Percentiles rank a stretch among this genome's conserved stretches.
Conservation (phyloP, 2,329 filamentous ascomycete genomes). For the Aspergillus melleus region DNA sequence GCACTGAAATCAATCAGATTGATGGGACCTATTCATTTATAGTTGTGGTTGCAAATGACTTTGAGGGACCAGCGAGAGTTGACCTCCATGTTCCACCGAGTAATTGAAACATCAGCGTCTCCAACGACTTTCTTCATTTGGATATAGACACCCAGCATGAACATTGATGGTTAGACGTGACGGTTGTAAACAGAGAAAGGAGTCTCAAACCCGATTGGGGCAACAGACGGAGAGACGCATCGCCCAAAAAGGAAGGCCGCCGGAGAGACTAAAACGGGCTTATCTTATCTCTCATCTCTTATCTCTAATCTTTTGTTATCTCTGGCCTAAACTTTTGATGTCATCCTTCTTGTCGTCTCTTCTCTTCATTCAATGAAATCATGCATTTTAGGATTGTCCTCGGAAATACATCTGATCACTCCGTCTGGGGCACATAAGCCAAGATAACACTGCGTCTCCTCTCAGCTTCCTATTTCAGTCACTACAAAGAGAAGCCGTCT, state of each 20-base stretch:
- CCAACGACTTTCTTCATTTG: not conserved
- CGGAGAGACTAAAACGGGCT: constrained; percentile 11
- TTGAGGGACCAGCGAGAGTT: not conserved
- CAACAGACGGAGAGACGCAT: not conserved
- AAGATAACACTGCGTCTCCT: constrained; percentile 9
- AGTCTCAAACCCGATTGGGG: not conserved
- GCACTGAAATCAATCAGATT: not conserved
- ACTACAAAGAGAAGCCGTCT: constrained; percentile 34
- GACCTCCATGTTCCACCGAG: not conserved
- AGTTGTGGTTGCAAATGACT: not conserved
- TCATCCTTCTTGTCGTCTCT: not conserved
- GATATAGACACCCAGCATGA: not conserved
- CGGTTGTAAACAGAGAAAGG: no score
- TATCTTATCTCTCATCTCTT: not conserved
- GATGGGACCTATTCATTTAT: not conserved
- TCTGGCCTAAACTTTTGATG: not conserved
- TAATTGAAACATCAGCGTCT: not conserved
- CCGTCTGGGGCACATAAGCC: not conserved
- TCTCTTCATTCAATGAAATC: not conserved
- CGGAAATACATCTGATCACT: not conserved
- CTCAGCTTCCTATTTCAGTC: constrained; percentile 38
- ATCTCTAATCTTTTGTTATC: not conserved
- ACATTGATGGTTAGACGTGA: not conserved
- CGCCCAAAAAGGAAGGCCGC: constrained; percentile 23
- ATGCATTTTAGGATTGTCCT: not conserved